phyloP scores from a whole-genome alignment of 768 basidiomycete genomes.

The Kwoniella dendrophila region DNA sequence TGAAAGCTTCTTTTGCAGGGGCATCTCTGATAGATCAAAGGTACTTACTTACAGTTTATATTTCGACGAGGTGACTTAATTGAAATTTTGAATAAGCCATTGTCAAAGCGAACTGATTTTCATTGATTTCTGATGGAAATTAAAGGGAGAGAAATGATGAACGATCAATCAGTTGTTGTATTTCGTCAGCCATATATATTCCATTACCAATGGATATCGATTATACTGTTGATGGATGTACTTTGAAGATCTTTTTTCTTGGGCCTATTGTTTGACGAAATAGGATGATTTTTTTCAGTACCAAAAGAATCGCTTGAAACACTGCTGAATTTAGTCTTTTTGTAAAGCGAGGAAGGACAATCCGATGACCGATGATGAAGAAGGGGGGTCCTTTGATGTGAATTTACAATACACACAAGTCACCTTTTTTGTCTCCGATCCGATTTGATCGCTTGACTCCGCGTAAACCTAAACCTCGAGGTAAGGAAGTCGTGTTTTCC shows the following conservation, averaged over 20 bases:
- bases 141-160: background rate
- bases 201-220: background rate
- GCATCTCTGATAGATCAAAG: too few species aligned
- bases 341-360: background rate
- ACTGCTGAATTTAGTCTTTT: background rate
- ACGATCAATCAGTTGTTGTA: background rate
- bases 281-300: too few species aligned
- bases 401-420: background rate
- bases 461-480: background rate
- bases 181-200: conserved; percentile 1
- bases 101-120: background rate
- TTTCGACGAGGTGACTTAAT: too few species aligned
- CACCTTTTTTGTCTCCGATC: conserved; percentile 4
- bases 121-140: background rate
- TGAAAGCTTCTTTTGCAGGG: too few species aligned
- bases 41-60: too few species aligned
- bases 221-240: background rate
- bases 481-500: conserved; percentile 4
- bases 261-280: background rate
- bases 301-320: too few species aligned
- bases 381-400: conserved; percentile 4
- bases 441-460: conserved; percentile 12
- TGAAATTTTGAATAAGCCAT: too few species aligned
- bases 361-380: too few species aligned
- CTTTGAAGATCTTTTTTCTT: background rate